These are phyloP conservation scores for Clathrus columnatus DNA, from an alignment of 768 basidiomycete species.

Conservation along the genomic window DNA sequence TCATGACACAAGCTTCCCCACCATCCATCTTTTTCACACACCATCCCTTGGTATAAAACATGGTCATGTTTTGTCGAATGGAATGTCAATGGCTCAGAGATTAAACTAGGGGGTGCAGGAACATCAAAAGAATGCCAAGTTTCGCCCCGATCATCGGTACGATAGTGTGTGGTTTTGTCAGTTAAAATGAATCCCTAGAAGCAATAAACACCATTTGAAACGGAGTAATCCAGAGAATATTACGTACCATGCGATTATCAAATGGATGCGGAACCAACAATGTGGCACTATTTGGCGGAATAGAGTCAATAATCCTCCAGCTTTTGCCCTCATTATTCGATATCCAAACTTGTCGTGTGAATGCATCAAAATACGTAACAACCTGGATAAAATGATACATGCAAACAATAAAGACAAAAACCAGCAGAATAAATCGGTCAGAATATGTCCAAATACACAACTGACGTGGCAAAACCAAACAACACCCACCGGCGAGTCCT, in stretches of 20 bases:
- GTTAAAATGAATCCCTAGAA: conserved; percentile 82
- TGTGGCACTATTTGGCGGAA: conserved; percentile 42
- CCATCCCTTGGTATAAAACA: conserved; percentile 71
- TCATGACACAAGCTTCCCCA: conserved; percentile 59
- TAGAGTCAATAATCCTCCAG: conserved; percentile 46
- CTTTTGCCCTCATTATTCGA: conserved; percentile 82
- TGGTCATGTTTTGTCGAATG: conserved; percentile 68
- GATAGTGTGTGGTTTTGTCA: conserved; percentile 66
- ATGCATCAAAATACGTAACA: conserved; percentile 75
- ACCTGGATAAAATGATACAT: too few species aligned
- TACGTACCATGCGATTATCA: conserved; percentile 61
- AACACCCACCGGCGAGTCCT: conserved; percentile 71
- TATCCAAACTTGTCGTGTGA: conserved; percentile 60
- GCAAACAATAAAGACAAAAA: not conserved
- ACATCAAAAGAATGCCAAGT: conserved; percentile 80
- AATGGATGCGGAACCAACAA: conserved; percentile 85
- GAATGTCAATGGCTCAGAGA: conserved; percentile 69
- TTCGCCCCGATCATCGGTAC: conserved; percentile 79
- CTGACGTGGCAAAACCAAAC: conserved; percentile 35
- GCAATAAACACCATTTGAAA: not conserved
- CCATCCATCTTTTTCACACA: conserved; percentile 41
- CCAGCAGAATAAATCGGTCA: not conserved
- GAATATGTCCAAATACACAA: not conserved
- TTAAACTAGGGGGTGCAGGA: conserved; percentile 47
- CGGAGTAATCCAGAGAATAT: conserved; percentile 2